A percentile compares a stretch with the other conserved stretches of the same genome.
Conservation (phyloP, 345 rosid genomes). For the Triadica sebifera region DNA sequence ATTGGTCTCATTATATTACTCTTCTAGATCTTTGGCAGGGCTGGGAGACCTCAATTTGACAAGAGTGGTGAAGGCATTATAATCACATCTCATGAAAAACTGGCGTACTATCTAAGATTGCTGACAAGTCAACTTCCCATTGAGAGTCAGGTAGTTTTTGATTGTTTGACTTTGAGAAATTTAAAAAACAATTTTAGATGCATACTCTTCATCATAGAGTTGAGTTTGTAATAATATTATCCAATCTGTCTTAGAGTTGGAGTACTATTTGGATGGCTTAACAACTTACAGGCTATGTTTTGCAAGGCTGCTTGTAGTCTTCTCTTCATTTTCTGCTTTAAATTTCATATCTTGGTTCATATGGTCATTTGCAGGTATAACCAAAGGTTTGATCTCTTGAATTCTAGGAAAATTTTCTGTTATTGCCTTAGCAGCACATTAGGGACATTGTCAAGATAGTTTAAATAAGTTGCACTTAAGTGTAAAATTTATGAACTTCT, state of each 20-base stretch:
- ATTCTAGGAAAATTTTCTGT: neutral
- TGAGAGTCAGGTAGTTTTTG: slow-evolving; percentile 83
- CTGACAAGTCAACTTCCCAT: slow-evolving; percentile 97
- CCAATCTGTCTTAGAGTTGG: neutral
- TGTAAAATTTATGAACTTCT: neutral
- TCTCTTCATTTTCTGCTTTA: neutral
- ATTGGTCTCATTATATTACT: slow-evolving; percentile 17
- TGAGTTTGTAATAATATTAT: neutral
- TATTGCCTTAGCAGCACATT: neutral
- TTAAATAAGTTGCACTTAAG: neutral
- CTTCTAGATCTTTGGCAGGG: slow-evolving; percentile 91
- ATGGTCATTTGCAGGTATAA: too few species aligned
- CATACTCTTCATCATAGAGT: neutral
- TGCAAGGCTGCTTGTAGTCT: neutral
- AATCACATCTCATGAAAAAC: slow-evolving; percentile 92
- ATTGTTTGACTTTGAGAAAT: slow-evolving; percentile 1
- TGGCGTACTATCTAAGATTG: slow-evolving; percentile 83
- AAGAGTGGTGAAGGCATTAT: slow-evolving; percentile 98
- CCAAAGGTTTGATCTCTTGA: neutral
- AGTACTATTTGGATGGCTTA: neutral
- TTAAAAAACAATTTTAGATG: neutral
- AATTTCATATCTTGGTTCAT: neutral
- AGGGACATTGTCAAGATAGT: neutral
- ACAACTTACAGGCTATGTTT: neutral
- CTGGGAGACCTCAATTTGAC: slow-evolving; percentile 99